phyloP scores from a whole-genome alignment of 305 asterid species.

The Fraxinus xanthoxyloides region DNA sequence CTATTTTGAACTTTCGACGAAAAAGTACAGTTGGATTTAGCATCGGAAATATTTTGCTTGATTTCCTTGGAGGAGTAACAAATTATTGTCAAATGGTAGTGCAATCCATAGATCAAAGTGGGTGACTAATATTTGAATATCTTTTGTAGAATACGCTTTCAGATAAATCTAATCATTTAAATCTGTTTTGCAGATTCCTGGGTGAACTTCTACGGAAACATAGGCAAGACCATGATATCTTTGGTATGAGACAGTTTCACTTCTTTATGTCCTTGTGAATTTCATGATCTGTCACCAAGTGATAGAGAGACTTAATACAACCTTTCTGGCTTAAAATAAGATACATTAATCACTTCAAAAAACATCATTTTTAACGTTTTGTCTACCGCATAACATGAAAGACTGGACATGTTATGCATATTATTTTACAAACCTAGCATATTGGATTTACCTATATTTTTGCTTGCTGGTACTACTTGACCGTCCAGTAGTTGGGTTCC shows the following conservation, averaged over 20 bases:
- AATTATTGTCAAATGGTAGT: slow-evolving; percentile 84
- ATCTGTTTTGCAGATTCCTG: slow-evolving; percentile 57
- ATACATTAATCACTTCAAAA: background rate
- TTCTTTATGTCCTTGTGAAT: background rate
- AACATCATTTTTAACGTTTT: background rate
- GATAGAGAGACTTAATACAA: background rate
- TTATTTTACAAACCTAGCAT: background rate
- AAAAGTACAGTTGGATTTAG: slow-evolving; percentile 91
- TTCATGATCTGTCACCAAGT: background rate
- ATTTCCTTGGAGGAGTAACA: slow-evolving; percentile 76
- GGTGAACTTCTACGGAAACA: slow-evolving; percentile 92
- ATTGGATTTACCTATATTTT: background rate
- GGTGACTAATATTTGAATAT: background rate
- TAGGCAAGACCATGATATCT: slow-evolving; percentile 89
- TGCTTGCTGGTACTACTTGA: background rate
- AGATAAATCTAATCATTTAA: background rate
- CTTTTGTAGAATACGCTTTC: background rate
- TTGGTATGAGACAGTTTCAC: slow-evolving; percentile 46
- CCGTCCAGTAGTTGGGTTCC: background rate
- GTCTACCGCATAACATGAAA: background rate
- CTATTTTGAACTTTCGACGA: slow-evolving; percentile 59
- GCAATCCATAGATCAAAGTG: slow-evolving; percentile 89
- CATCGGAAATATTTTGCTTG: slow-evolving; percentile 92
- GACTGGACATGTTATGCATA: background rate
- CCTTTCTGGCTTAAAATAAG: background rate